Evolutionary conservation across 306 rosid species (phyloP), one percentile per base, ranked within the genome.

Genomic region (Fragaria iinumae): DNA sequence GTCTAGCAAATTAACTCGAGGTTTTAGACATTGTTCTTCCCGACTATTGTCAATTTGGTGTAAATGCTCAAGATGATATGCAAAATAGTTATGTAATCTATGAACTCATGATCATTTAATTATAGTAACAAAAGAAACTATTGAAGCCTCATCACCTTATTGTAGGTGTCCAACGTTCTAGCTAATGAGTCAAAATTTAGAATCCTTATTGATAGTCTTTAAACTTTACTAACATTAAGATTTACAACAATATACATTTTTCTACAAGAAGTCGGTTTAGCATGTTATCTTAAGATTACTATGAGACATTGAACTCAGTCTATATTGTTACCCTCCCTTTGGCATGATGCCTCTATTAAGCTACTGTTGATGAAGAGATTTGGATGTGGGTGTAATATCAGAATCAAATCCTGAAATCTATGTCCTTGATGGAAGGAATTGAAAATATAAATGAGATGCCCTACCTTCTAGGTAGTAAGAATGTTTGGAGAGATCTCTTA

Each of bases 331-430:
- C 69, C 69, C 69, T 34, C n/a, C 6, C 17, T 64, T 5, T 2
- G 59, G 60, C 38, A 70, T 48, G 59, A 48, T 70, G 27, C 74
- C 23, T 77, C 43, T 69, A 23, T 17, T n/a, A 5, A 59, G 50
- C 41, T 48, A 17, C 1, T 12, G 56, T 25, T 25, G 74, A 71
- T 36, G 77, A 71, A 59, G 74, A 64, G 71, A 72, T 55, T 60
- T 57, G 69, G 55, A 36, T 73, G 43, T 81, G 71, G 82, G 78
- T 81, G 71, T 36, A 79, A 79, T 79, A 85, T 86, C 84, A 73
- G 60, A 66, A 75, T 81, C 87, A 79, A 62, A 76, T 59, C 70
- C 89, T 79, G 75, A 86, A 86, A 79, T 76, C 76, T 79, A 83
- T 73, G 84, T 57, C 76, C 81, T 77, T 71, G 52, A 77, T 77